A percentile compares a stretch with the other conserved stretches of the same genome.
phyloP scores from a whole-genome alignment of 139 green algal species.

The Chlorella sp. region DNA sequence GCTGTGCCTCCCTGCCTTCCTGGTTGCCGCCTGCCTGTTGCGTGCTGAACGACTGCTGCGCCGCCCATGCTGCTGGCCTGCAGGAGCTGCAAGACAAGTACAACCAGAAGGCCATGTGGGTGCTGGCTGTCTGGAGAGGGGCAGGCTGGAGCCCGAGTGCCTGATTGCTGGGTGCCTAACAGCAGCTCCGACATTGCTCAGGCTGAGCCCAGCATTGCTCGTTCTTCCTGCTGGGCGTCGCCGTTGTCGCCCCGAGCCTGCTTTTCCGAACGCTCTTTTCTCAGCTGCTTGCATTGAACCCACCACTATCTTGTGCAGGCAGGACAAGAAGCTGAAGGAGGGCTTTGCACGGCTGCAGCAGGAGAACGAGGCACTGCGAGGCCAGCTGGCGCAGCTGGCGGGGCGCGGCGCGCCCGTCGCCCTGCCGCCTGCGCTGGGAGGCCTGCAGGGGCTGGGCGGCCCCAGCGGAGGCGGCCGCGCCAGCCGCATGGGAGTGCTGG shows the following conservation, averaged over 20 bases:
- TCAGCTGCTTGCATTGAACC: too few species aligned
- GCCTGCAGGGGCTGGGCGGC: background rate
- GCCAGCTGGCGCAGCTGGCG: conserved; percentile 14
- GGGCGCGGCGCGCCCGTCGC: background rate
- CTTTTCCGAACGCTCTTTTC: too few species aligned
- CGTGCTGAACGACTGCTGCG: too few species aligned
- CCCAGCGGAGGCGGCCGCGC: background rate
- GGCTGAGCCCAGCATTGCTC: too few species aligned
- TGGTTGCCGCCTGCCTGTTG: too few species aligned
- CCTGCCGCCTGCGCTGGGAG: background rate
- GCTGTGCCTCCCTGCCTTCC: too few species aligned
- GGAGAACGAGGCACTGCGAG: conserved; percentile 54
- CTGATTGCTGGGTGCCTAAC: too few species aligned
- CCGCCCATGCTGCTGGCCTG: background rate
- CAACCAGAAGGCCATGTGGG: conserved; percentile 74
- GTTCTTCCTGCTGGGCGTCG: too few species aligned
- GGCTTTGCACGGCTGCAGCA: conserved; percentile 64
- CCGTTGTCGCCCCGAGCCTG: too few species aligned
- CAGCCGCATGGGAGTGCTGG: conserved; percentile 14
- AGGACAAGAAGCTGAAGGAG: conserved; percentile 73
- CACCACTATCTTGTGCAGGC: too few species aligned
- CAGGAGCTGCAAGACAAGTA: conserved; percentile 82
- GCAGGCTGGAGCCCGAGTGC: too few species aligned
- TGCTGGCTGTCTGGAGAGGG: background rate
- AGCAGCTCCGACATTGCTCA: too few species aligned